phyloP scores from a whole-genome alignment of 305 asterid genomes.

The Fraxinus sp. region DNA sequence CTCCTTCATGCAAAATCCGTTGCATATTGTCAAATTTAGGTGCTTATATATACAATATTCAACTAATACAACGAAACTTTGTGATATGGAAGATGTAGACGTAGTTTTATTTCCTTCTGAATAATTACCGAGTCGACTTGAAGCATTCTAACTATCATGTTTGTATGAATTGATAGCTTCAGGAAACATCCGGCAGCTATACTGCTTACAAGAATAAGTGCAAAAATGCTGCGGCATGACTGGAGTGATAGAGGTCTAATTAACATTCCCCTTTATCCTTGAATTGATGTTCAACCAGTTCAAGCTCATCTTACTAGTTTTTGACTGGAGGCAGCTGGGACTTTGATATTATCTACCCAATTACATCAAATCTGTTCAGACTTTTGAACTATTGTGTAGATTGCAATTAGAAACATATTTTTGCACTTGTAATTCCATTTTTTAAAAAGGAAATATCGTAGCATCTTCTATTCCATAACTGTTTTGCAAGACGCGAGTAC shows the following conservation, averaged over 20 bases:
- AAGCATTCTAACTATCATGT: slow-evolving; percentile 17
- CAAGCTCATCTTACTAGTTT: slow-evolving; percentile 35
- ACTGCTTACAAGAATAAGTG: slow-evolving; percentile 65
- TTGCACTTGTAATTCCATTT: slow-evolving; percentile 21
- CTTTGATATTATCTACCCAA: slow-evolving; percentile 30
- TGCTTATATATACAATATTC: neutral
- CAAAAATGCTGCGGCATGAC: slow-evolving; percentile 15
- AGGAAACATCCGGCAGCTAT: slow-evolving; percentile 85
- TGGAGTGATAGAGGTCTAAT: slow-evolving; percentile 21
- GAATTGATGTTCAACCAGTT: slow-evolving; percentile 25
- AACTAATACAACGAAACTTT: neutral
- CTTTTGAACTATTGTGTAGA: slow-evolving; percentile 34
- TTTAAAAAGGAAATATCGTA: slow-evolving; percentile 9
- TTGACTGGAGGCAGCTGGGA: slow-evolving; percentile 37
- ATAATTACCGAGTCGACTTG: neutral
- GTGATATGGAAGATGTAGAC: neutral
- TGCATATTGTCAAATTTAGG: neutral
- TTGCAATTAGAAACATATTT: slow-evolving; percentile 25
- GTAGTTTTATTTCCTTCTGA: neutral
- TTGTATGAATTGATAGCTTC: slow-evolving; percentile 61
- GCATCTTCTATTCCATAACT: neutral
- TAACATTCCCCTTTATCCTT: slow-evolving; percentile 22
- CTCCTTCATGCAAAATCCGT: neutral
- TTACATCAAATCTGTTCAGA: slow-evolving; percentile 18
- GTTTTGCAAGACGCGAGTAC: slow-evolving; percentile 5